Percentiles rank a stretch among this genome's conserved stretches.
Conservation (phyloP, 192 early-diverging fungal genomes). For the Umbelopsis isabellina region DNA sequence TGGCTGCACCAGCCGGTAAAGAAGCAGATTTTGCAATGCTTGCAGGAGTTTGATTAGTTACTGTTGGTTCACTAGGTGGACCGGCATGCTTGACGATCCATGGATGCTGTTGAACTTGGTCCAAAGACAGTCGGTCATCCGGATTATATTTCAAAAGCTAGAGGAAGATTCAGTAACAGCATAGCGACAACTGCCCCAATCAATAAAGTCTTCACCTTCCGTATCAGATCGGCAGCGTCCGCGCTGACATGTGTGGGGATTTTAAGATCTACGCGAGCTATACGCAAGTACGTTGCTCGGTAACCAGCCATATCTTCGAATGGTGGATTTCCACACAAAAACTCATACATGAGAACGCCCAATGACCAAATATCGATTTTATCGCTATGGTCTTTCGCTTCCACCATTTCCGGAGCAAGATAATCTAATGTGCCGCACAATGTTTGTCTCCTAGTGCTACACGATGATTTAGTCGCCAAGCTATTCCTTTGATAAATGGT, state of each 20-base stretch:
- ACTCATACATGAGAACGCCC: conserved; percentile 92
- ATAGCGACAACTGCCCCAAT: neutral
- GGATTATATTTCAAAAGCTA: conserved; percentile 78
- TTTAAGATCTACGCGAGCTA: conserved; percentile 81
- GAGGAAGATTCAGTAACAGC: neutral
- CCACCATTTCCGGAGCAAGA: conserved; percentile 95
- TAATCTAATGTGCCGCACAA: conserved; percentile 97
- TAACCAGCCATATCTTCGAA: conserved; percentile 77
- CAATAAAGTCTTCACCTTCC: conserved; percentile 53
- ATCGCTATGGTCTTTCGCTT: conserved; percentile 77
- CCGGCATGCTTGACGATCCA: conserved; percentile 38
- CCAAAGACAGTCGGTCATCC: conserved; percentile 69
- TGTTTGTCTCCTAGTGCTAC: conserved; percentile 69
- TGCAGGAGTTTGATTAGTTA: neutral
- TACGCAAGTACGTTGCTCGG: conserved; percentile 78
- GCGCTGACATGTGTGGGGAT: conserved; percentile 78
- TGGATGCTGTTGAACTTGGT: conserved; percentile 80
- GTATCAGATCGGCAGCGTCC: conserved; percentile 87
- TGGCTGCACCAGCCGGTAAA: neutral
- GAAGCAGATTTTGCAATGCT: neutral
- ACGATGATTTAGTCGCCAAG: neutral
- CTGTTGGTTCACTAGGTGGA: neutral
- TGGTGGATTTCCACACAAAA: conserved; percentile 89
- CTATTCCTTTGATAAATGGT: neutral
- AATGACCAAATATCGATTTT: conserved; percentile 92